A percentile compares a stretch with the other conserved stretches of the same genome.
Evolutionary conservation across 2,329 filamentous ascomycete genomes (phyloP).

Genomic region (Acrocalymma vagum): DNA sequence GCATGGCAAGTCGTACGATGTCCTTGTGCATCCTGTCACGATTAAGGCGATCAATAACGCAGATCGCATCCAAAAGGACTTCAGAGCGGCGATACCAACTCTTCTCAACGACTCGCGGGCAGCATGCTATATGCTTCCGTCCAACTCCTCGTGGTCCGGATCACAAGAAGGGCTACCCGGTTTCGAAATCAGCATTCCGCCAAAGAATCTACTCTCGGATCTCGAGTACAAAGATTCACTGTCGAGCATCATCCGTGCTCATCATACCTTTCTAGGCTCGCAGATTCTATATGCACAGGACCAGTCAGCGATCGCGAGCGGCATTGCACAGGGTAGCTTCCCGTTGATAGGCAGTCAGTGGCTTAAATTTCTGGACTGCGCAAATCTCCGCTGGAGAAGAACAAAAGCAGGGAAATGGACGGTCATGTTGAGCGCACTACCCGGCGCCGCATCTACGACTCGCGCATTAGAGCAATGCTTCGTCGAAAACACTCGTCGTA

Average conservation of each 20-base stretch:
- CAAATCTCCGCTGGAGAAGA: conserved; percentile 33
- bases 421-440: conserved; percentile 29
- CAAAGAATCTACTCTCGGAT: conserved; percentile 23
- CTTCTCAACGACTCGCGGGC: conserved; percentile 12
- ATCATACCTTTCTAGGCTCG: conserved; percentile 20
- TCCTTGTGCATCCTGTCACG: conserved; percentile 27
- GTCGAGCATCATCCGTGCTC: conserved; percentile 22
- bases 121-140: conserved; percentile 29
- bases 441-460: conserved; percentile 20
- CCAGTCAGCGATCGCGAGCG: conserved; percentile 30
- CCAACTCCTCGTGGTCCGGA: conserved; percentile 15
- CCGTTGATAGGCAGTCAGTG: conserved; percentile 35
- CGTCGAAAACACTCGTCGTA: conserved; percentile 7
- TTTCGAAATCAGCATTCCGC: conserved; percentile 30
- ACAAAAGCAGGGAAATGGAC: conserved; percentile 27
- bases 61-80: conserved; percentile 16
- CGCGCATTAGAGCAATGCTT: conserved; percentile 22
- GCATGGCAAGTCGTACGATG: conserved; percentile 24
- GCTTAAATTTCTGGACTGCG: conserved; percentile 29
- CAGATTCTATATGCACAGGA: conserved; percentile 34
- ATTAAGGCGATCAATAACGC: conserved; percentile 21
- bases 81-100: conserved; percentile 19
- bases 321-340: conserved; percentile 28
- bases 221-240: conserved; percentile 34
- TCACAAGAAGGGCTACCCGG: too few relatives aligned